Evolutionary conservation across 108 stramenopile genomes (phyloP).

Genomic region (Skeletonema costatum): DNA sequence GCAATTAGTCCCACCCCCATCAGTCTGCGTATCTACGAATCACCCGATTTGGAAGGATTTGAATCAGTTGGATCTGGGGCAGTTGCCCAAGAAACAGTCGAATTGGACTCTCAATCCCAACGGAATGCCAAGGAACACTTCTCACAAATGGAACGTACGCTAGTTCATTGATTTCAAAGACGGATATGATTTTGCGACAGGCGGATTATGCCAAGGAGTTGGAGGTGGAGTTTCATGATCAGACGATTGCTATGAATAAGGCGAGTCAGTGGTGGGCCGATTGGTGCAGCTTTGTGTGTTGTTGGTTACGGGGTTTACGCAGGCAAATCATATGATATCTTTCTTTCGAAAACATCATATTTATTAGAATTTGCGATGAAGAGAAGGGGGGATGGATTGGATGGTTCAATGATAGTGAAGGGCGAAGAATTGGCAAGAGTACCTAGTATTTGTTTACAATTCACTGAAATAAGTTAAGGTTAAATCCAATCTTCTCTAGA

Average conservation of each 20-base stretch:
- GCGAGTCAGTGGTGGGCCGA: conserved; percentile 89
- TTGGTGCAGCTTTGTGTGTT: conserved; percentile 78
- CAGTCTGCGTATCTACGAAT: conserved; percentile 31
- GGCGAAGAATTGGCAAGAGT: not conserved
- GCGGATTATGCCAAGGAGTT: conserved; percentile 78
- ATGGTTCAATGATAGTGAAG: not conserved
- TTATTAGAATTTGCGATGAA: conserved; percentile 41
- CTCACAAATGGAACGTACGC: conserved; percentile 67
- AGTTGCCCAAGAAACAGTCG: not conserved
- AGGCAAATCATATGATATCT: conserved; percentile 78
- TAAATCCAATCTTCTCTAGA: conserved; percentile 9
- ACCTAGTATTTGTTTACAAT: not conserved
- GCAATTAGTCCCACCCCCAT: conserved; percentile 37
- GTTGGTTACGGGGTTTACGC: conserved; percentile 81
- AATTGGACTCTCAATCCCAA: conserved; percentile 38
- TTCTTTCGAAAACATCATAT: conserved; percentile 83
- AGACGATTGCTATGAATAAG: conserved; percentile 74
- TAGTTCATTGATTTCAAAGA: conserved; percentile 54
- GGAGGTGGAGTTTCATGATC: conserved; percentile 76
- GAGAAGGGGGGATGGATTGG: not conserved
- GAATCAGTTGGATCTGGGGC: conserved; percentile 15
- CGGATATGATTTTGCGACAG: conserved; percentile 65
- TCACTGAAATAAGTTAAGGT: not conserved
- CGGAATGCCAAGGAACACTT: conserved; percentile 56
- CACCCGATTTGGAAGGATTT: conserved; percentile 46